Evolutionary conservation across 257 asterid genomes (phyloP).

Genomic region (Primulina eburnea): DNA sequence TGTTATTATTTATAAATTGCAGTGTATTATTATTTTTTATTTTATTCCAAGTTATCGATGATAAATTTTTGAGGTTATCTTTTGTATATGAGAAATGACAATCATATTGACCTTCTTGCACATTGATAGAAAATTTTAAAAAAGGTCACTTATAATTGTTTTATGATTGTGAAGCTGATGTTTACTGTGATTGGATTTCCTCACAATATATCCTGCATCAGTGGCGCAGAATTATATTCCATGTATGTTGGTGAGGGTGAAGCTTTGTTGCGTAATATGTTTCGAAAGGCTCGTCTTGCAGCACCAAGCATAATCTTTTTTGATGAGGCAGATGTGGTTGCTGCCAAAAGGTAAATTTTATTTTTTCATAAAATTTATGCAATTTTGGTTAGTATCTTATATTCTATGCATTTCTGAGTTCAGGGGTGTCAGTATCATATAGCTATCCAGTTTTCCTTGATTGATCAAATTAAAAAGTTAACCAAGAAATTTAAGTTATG

Average conservation of each 20-base stretch:
- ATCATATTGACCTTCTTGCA: too few relatives aligned
- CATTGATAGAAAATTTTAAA: neutral
- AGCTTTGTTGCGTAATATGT: constrained; percentile 81
- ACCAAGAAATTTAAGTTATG: neutral
- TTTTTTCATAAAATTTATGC: neutral
- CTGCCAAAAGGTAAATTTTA: constrained; percentile 63
- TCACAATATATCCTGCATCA: constrained; percentile 36
- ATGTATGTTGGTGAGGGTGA: constrained; percentile 99
- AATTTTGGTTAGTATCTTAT: neutral
- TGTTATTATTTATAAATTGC: too few relatives aligned
- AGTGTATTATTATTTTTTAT: too few relatives aligned
- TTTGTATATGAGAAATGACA: too few relatives aligned
- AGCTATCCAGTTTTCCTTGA: neutral
- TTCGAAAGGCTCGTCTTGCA: constrained; percentile 90
- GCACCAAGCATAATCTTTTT: constrained; percentile 96
- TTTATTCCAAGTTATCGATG: too few relatives aligned
- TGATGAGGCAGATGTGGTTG: constrained; percentile 92
- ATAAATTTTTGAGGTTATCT: neutral
- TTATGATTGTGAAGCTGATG: constrained; percentile 6
- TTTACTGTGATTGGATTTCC: constrained; percentile 17
- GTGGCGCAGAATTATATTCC: constrained; percentile 88
- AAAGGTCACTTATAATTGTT: neutral
- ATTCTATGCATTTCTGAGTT: neutral
- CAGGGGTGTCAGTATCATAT: neutral
- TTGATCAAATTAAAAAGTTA: neutral